These are phyloP conservation scores for Trichophyton simii DNA, from an alignment of 2,329 filamentous ascomycete species.

Conservation along the genomic window DNA sequence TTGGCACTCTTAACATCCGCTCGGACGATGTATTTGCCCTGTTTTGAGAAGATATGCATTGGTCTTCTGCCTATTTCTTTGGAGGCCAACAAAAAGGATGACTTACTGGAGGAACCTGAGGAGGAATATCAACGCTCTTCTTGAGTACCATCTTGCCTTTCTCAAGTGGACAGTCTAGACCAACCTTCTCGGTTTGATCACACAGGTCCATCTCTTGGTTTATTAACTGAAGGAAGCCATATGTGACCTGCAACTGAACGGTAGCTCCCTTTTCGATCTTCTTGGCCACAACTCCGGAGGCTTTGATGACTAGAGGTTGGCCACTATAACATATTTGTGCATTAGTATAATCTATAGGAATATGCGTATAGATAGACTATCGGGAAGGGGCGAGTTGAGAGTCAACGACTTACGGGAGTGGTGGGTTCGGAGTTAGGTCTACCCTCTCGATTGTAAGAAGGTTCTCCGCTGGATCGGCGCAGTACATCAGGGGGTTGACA, in stretches of 20 bases:
- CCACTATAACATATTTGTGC: constrained; percentile 46
- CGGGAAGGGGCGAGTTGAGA: background rate
- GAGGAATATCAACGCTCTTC: constrained; percentile 76
- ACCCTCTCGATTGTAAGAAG: constrained; percentile 66
- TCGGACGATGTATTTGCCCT: constrained; percentile 82
- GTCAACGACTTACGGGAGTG: constrained; percentile 55
- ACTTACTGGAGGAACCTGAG: constrained; percentile 77
- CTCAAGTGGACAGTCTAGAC: constrained; percentile 77
- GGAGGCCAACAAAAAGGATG: background rate
- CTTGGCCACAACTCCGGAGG: constrained; percentile 60
- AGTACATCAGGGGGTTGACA: constrained; percentile 74
- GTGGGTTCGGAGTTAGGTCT: constrained; percentile 75
- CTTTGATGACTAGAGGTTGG: constrained; percentile 62
- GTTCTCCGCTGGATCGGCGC: constrained; percentile 55
- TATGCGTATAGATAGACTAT: background rate
- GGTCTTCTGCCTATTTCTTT: background rate
- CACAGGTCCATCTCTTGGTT: constrained; percentile 72
- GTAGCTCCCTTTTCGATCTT: constrained; percentile 65
- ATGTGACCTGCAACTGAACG: constrained; percentile 77
- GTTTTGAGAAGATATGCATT: constrained; percentile 1
- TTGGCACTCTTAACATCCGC: constrained; percentile 73
- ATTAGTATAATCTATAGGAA: constrained; percentile 14
- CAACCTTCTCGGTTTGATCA: constrained; percentile 76
- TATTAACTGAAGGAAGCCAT: constrained; percentile 81
- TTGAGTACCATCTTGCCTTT: constrained; percentile 59